These are phyloP conservation scores for Trichoderma gracile DNA, from an alignment of 2,329 filamentous ascomycete species.

Conservation along the genomic window DNA sequence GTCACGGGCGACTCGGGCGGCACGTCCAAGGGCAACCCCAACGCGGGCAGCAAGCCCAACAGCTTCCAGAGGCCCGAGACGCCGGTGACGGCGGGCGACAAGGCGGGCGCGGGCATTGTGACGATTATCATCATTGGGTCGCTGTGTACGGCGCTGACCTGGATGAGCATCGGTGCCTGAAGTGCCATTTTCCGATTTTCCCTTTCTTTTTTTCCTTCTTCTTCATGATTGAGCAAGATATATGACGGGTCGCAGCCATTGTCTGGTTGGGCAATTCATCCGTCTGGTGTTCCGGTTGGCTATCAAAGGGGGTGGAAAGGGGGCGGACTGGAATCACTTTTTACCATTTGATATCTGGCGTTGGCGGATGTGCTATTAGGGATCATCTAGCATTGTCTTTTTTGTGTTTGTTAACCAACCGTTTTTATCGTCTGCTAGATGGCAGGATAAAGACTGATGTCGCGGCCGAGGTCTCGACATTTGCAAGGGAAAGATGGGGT, in stretches of 20 bases:
- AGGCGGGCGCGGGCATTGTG: constrained; percentile 50
- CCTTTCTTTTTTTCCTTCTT: not conserved
- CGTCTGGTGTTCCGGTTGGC: constrained; percentile 11
- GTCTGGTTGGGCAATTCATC: not conserved
- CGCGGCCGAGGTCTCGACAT: not conserved
- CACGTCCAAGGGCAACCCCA: constrained; percentile 48
- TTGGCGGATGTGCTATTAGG: constrained; percentile 21
- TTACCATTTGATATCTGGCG: constrained; percentile 15
- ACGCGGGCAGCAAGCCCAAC: constrained; percentile 44
- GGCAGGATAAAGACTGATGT: not conserved
- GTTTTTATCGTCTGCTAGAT: not conserved
- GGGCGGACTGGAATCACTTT: constrained; percentile 9
- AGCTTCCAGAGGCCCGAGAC: constrained; percentile 37
- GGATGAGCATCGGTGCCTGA: constrained; percentile 49
- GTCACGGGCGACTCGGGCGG: constrained; percentile 53
- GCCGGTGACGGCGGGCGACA: constrained; percentile 47
- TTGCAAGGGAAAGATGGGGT: not conserved
- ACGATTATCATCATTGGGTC: constrained; percentile 48
- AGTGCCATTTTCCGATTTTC: not conserved
- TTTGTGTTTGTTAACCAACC: not conserved
- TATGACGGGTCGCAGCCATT: not conserved
- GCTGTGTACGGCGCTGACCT: constrained; percentile 46
- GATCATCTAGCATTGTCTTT: constrained; percentile 3
- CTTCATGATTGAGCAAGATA: not conserved
- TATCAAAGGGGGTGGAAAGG: constrained; percentile 1